phyloP scores from a whole-genome alignment of 2,329 filamentous ascomycete species.

The Cyphellophora attinorum region DNA sequence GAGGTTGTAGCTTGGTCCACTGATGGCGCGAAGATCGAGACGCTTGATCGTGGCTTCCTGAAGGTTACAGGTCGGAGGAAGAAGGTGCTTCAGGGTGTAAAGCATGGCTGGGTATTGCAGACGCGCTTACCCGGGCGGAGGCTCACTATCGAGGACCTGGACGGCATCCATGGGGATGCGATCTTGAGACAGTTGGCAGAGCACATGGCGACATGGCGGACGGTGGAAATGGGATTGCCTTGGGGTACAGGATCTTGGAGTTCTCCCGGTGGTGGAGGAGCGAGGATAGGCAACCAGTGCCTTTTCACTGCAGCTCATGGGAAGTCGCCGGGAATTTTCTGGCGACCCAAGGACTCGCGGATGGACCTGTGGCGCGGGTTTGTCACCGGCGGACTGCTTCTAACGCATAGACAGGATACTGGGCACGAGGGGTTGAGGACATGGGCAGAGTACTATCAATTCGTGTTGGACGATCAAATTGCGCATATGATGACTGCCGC shows the following conservation, averaged over 20 bases:
- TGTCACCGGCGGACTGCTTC: not conserved
- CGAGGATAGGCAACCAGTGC: not conserved
- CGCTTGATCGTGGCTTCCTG: conserved; percentile 1
- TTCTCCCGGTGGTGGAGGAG: not conserved
- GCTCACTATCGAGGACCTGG: conserved; percentile 7
- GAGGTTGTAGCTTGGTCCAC: conserved; percentile 14
- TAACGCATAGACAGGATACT: no score
- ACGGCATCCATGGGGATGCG: conserved; percentile 8
- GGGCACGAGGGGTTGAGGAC: not conserved
- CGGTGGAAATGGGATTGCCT: no score
- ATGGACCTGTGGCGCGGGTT: not conserved
- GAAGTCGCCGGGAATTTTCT: not conserved
- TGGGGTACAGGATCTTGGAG: no score
- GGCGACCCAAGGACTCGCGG: not conserved
- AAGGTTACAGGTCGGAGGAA: no score
- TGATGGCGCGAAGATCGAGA: conserved; percentile 11
- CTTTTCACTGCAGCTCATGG: not conserved
- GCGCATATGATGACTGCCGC: conserved; percentile 1
- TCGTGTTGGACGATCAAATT: conserved; percentile 6
- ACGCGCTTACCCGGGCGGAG: conserved; percentile 2
- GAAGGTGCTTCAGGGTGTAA: not conserved
- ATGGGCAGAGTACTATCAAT: conserved; percentile 1
- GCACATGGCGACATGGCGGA: conserved; percentile 1
- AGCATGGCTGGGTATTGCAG: conserved; percentile 7
- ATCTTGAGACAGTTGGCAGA: conserved; percentile 5